Conservation (phyloP, 2,329 filamentous ascomycete species). For the Fusarium incarnatum region DNA sequence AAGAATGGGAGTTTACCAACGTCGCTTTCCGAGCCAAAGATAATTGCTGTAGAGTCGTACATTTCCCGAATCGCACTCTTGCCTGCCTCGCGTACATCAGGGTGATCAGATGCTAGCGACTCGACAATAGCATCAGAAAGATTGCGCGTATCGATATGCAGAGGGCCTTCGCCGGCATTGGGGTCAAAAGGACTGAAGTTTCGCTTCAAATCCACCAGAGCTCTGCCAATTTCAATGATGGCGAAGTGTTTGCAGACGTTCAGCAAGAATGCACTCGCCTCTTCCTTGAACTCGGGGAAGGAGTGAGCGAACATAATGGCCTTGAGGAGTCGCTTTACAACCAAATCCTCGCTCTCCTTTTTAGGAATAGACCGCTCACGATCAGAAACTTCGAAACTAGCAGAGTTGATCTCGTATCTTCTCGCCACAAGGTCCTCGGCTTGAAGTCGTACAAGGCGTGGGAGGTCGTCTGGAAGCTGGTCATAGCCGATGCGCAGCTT, state of each 20-base stretch:
- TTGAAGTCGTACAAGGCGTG: conserved; percentile 85
- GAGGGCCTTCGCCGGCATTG: conserved; percentile 84
- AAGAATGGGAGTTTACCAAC: conserved; percentile 87
- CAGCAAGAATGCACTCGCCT: conserved; percentile 79
- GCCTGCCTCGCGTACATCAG: conserved; percentile 83
- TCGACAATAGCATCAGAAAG: conserved; percentile 92
- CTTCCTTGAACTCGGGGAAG: conserved; percentile 80
- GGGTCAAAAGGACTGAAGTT: conserved; percentile 84
- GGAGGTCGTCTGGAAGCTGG: conserved; percentile 87
- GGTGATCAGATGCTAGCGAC: conserved; percentile 86
- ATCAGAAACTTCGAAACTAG: conserved; percentile 79
- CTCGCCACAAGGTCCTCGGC: conserved; percentile 84
- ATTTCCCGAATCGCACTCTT: conserved; percentile 82
- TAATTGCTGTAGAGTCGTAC: conserved; percentile 78
- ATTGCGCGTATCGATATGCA: conserved; percentile 87
- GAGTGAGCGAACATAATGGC: conserved; percentile 88
- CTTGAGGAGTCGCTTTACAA: conserved; percentile 87
- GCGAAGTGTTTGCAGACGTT: conserved; percentile 92
- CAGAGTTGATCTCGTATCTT: conserved; percentile 77
- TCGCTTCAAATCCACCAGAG: conserved; percentile 84
- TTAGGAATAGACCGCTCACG: conserved; percentile 86
- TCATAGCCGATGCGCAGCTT: conserved; percentile 93
- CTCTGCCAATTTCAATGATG: conserved; percentile 86
- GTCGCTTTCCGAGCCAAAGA: conserved; percentile 80
- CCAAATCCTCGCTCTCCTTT: conserved; percentile 84